Percentiles rank a stretch among this genome's conserved stretches.
Evolutionary conservation across 495 filamentous ascomycete genomes (phyloP).

Genomic region (Trichocladium uniseriatum): DNA sequence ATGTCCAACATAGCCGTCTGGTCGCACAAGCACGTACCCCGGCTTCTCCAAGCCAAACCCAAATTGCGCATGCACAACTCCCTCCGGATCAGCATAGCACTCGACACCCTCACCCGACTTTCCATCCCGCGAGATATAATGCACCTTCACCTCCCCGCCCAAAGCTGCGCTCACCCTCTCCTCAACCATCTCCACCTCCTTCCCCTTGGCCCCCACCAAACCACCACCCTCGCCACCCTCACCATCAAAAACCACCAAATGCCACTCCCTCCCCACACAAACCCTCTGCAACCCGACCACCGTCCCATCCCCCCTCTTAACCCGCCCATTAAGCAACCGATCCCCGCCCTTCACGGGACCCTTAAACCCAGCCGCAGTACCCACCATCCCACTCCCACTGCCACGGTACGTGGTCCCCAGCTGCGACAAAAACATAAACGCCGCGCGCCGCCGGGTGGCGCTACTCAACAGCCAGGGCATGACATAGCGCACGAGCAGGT

Average conservation of each 20-base stretch:
- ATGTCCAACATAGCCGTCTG: slow-evolving; percentile 33
- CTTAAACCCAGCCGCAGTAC: slow-evolving; percentile 15
- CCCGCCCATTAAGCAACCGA: slow-evolving; percentile 24
- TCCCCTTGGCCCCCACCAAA: no score
- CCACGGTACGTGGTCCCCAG: slow-evolving; percentile 32
- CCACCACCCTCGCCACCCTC: no score
- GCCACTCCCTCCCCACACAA: slow-evolving; percentile 17
- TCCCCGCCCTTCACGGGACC: slow-evolving; percentile 22
- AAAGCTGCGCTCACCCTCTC: slow-evolving; percentile 9
- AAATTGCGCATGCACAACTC: slow-evolving; percentile 24
- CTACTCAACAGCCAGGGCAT: slow-evolving; percentile 26
- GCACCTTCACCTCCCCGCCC: slow-evolving; percentile 9
- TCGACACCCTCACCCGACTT: neutral
- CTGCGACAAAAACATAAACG: slow-evolving; percentile 31
- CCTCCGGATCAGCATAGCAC: slow-evolving; percentile 23
- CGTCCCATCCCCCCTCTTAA: slow-evolving; percentile 1
- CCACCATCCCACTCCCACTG: slow-evolving; percentile 16
- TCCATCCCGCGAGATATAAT: slow-evolving; percentile 12
- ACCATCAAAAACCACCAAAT: slow-evolving; percentile 27
- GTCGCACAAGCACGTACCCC: slow-evolving; percentile 32
- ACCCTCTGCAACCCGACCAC: slow-evolving; percentile 24
- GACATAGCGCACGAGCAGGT: slow-evolving; percentile 26
- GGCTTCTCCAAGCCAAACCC: slow-evolving; percentile 25
- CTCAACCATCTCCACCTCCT: slow-evolving; percentile 9
- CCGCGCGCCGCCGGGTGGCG: slow-evolving; percentile 5